Evolutionary conservation across 345 rosid species (phyloP).

Genomic region (Durio zibethinus): DNA sequence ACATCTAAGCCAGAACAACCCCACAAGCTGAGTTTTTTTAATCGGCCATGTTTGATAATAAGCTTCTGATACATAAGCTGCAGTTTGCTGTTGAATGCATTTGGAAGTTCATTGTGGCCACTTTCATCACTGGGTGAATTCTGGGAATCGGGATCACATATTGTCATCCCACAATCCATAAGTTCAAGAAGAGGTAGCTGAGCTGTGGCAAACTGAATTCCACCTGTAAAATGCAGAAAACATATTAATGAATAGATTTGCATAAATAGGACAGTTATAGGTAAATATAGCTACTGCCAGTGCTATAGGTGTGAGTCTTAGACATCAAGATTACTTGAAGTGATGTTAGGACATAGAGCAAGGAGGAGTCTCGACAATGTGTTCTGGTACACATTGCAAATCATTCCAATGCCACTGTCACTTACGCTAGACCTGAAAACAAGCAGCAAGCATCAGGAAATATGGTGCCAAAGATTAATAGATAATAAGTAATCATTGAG

Average conservation of each 20-base stretch:
- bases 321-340: conserved; percentile 70
- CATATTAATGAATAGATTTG: background rate
- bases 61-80: conserved; percentile 79
- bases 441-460: conserved; percentile 15
- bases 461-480: background rate
- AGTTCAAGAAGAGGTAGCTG: conserved; percentile 93
- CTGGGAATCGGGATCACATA: conserved; percentile 59
- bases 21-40: conserved; percentile 94
- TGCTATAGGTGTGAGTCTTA: conserved; percentile 5
- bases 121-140: conserved; percentile 34
- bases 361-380: conserved; percentile 79
- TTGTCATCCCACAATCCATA: conserved; percentile 97
- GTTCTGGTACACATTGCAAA: conserved; percentile 82
- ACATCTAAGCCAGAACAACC: conserved; percentile 98
- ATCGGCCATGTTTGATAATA: conserved; percentile 71
- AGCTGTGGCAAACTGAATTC: conserved; percentile 95
- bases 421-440: conserved; percentile 81
- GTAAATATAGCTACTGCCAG: background rate
- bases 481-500: background rate
- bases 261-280: background rate
- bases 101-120: conserved; percentile 36
- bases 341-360: conserved; percentile 94
- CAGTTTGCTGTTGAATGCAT: conserved; percentile 41
- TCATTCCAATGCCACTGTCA: conserved; percentile 96
- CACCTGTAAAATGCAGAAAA: conserved; percentile 50